Base-by-base conservation (phyloP, 192 early-diverging fungal genomes). In the Coemansia sp. region DNA sequence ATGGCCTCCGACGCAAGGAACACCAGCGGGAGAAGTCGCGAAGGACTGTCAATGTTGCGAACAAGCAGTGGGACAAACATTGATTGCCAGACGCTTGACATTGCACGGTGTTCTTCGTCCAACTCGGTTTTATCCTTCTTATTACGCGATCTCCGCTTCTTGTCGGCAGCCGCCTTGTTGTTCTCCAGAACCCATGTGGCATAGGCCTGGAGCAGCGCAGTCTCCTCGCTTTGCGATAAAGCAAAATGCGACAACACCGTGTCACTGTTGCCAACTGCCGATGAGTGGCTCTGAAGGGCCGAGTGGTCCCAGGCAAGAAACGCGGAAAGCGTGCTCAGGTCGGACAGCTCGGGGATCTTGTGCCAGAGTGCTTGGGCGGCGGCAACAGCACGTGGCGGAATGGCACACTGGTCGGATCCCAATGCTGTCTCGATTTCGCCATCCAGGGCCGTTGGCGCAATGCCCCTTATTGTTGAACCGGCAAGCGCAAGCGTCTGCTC, bases 261-360 rank as follows among this genome's bases (percentile, higher is more conserved):
- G 26, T 54, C 50, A 5, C 18, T 43, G 3, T 26, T 26, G 26
- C 26, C 26, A 0, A 26, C 0, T 12, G 59, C 26, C 2, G 65
- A 13, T 1, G 57, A 38, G 5, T 45, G n/a, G 9, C 12, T n/a
- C 9, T 44, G 48, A 2, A 15, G 11, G 7, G 73, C 65, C 45
- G 79, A 68, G 50, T 82, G 79, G 66, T 82, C 79, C 65, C 73
- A 69, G 42, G 67, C 61, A 44, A 82, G 58, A 52, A 71, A 76
- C 56, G 58, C 64, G 6, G 79, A 70, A 37, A 82, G 61, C 42
- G 64, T 19, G 21, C 43, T 56, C 1, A 74, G 66, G 9, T 64
- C 61, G 44, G 39, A 59, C 9, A 74, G 71, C 69, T 73, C 68
- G 1, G 71, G 52, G 19, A 82, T 26, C 11, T 53, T 64, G 21